Conservation (phyloP, 495 filamentous ascomycete genomes). For the Chlorociboria aeruginascens region DNA sequence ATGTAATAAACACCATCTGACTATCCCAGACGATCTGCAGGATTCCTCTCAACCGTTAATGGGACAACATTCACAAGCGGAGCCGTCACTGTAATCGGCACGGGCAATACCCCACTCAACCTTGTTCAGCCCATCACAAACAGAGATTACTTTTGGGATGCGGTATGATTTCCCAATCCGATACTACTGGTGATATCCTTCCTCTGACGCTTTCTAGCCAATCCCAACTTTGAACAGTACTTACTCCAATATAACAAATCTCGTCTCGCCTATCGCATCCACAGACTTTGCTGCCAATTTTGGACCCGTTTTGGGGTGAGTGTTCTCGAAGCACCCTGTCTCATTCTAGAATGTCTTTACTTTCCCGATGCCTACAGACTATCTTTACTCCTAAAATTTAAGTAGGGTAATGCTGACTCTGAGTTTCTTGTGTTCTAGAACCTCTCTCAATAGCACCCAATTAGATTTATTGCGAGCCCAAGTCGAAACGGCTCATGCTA, state of each 20-base stretch:
- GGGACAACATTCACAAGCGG: conserved; percentile 28
- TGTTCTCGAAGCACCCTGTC: too few species aligned
- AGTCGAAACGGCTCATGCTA: conserved; percentile 24
- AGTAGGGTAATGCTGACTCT: too few species aligned
- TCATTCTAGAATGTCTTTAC: too few species aligned
- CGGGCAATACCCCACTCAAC: conserved; percentile 64
- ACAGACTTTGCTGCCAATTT: conserved; percentile 30
- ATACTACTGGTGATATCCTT: not conserved
- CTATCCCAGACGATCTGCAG: conserved; percentile 17
- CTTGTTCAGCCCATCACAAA: conserved; percentile 33
- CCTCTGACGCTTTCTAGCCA: conserved; percentile 13
- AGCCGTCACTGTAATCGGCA: conserved; percentile 66
- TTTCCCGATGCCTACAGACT: too few species aligned
- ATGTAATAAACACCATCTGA: too few species aligned
- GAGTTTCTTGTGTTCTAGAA: not conserved
- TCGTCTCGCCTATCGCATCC: conserved; percentile 41
- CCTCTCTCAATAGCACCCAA: conserved; percentile 20
- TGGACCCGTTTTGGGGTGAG: conserved; percentile 18
- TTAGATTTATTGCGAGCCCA: conserved; percentile 23
- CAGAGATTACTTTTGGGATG: conserved; percentile 54
- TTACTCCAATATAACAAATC: conserved; percentile 30
- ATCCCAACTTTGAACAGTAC: conserved; percentile 33
- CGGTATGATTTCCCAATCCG: not conserved
- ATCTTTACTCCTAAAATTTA: too few species aligned
- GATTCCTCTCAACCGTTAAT: conserved; percentile 30